These are phyloP conservation scores for Fusarium virguliforme DNA, from an alignment of 2,329 filamentous ascomycete genomes.

Conservation along the genomic window DNA sequence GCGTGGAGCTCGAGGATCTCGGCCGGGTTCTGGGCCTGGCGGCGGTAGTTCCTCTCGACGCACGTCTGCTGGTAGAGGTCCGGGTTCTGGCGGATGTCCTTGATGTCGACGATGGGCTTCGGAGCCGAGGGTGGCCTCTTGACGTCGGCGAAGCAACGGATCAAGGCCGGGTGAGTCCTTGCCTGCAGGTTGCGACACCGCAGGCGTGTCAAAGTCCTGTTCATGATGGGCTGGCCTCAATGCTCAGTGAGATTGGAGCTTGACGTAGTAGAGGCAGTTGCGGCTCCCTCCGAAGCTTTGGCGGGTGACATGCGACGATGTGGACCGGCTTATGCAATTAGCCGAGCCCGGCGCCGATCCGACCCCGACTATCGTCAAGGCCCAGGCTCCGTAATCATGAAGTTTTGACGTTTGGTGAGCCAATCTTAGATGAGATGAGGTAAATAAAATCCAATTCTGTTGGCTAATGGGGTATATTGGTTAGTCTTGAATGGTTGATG, in stretches of 20 bases:
- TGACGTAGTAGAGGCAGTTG: conserved; percentile 26
- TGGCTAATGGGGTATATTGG: conserved; percentile 37
- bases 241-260: conserved; percentile 38
- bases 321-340: conserved; percentile 54
- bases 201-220: conserved; percentile 50
- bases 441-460: conserved; percentile 15
- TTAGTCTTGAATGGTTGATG: conserved; percentile 12
- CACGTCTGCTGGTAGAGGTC: conserved; percentile 88
- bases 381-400: conserved; percentile 32
- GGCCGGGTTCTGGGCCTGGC: conserved; percentile 68
- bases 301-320: conserved; percentile 35
- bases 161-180: conserved; percentile 29
- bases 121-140: conserved; percentile 80
- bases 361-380: conserved; percentile 20
- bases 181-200: conserved; percentile 47
- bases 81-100: conserved; percentile 89
- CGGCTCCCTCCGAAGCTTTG: conserved; percentile 23
- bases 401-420: conserved; percentile 7
- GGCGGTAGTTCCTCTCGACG: conserved; percentile 84
- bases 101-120: conserved; percentile 85
- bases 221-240: conserved; percentile 52
- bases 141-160: conserved; percentile 48
- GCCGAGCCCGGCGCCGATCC: conserved; percentile 46
- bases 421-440: conserved; percentile 8
- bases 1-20: conserved; percentile 71